Conservation (phyloP, 768 basidiomycete species). For the Pholiota molesta region DNA sequence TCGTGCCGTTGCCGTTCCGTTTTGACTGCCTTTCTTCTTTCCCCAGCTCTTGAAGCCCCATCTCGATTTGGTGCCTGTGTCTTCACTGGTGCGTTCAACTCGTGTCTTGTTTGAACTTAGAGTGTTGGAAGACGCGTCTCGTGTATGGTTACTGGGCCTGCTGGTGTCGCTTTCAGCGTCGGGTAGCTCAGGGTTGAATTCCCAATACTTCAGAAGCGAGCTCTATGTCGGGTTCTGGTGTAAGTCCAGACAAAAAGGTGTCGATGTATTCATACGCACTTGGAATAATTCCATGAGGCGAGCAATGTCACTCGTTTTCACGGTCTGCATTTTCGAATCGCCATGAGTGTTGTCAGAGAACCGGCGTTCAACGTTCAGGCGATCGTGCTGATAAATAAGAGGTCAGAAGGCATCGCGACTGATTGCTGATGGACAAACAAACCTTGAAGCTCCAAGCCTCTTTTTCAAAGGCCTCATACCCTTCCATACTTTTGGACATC, state of each 20-base stretch:
- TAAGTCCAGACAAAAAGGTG: background rate
- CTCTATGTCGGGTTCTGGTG: constrained; percentile 40
- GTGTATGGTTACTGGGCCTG: constrained; percentile 20
- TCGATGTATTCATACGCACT: constrained; percentile 33
- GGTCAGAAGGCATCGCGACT: background rate
- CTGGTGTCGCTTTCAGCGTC: constrained; percentile 28
- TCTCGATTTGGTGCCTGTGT: constrained; percentile 26
- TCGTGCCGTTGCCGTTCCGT: constrained; percentile 7
- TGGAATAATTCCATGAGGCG: constrained; percentile 87
- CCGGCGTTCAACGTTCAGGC: constrained; percentile 71
- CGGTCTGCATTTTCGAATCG: constrained; percentile 44
- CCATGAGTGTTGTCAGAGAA: constrained; percentile 45
- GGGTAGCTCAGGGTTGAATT: constrained; percentile 52
- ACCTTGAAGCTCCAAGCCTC: constrained; percentile 85
- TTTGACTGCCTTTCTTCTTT: constrained; percentile 28
- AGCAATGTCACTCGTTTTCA: constrained; percentile 80
- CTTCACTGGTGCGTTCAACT: constrained; percentile 34
- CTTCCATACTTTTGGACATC: constrained; percentile 57
- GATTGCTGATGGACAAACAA: constrained; percentile 4
- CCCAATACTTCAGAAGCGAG: constrained; percentile 72
- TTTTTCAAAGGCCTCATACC: constrained; percentile 73
- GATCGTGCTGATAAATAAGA: constrained; percentile 60
- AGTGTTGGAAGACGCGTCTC: constrained; percentile 32
- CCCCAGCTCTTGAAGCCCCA: constrained; percentile 37
- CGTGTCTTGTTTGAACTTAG: constrained; percentile 47